Base-by-base conservation (phyloP, 2,329 filamentous ascomycete species). In the Aspergillus tubingensis region DNA sequence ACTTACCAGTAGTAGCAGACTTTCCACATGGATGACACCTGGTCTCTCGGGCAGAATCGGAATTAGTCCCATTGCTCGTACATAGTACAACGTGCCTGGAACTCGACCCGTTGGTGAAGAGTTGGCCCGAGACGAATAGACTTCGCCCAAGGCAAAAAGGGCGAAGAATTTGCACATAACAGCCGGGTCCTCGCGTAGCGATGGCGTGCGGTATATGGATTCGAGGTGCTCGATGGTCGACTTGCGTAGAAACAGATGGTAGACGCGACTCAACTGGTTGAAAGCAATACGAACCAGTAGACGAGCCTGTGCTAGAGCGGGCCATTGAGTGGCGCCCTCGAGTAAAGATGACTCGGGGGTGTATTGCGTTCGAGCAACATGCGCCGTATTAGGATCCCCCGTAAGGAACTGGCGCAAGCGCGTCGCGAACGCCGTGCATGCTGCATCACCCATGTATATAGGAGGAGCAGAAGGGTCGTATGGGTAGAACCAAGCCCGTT, bases 111-210 rank as follows among this genome's bases (percentile, higher is more conserved):
- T 59, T 3, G 60, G 25, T 1, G 61, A 62, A 54, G 69, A 55
- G 54, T 65, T 30, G 2, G 71, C 68, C 4, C 71, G 66, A 15
- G 71, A 72, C 0, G 76, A 77, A 58, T 79, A 80, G 1, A 78
- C 74, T 36, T 80, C 74, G 0, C 77, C 78, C 3, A 80, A 59
- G 0, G 76, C 75, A 67, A 80, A 79, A 2, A 80, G 68, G 2
- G 74, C 71, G 52, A 78, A 80, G 23, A 77, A 75, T 23, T 79
- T 79, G 57, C 76, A 79, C 4, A 74, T 64, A 63, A 77, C 71
- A 57, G 72, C 8, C 54, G 75, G 23, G 64, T 68, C 62, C n/a
- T 68, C 61, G 30, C 67, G 70, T 8, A 61, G 61, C 2, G 51
- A 25, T 1, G 56, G 60, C 23, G 32, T 67, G n/a, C 60, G 74